Conservation (phyloP, 305 asterid genomes). For the Fraxinus baroniana region DNA sequence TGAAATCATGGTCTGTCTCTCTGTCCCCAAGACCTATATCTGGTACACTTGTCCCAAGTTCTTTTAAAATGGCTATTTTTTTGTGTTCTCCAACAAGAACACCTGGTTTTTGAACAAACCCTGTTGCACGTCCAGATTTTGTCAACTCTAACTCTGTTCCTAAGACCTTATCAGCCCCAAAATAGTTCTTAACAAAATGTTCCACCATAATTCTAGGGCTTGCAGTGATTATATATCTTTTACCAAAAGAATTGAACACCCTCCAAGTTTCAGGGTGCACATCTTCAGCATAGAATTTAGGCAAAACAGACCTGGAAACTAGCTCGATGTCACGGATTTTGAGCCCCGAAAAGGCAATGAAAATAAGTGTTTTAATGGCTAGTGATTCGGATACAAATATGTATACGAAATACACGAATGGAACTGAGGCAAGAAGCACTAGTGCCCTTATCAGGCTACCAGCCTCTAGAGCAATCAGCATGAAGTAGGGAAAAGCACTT, state of each 20-base stretch:
- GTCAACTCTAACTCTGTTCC: constrained; percentile 73
- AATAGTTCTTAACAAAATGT: constrained; percentile 50
- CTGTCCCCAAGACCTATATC: constrained; percentile 88
- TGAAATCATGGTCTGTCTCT: constrained; percentile 71
- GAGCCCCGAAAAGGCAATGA: constrained; percentile 62
- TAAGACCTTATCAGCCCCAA: constrained; percentile 75
- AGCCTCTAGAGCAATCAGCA: constrained; percentile 83
- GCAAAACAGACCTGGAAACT: constrained; percentile 76
- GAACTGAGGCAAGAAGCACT: constrained; percentile 50
- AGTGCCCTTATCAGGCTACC: constrained; percentile 70
- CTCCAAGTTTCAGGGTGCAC: constrained; percentile 69
- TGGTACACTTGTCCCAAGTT: constrained; percentile 59
- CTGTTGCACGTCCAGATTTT: constrained; percentile 72
- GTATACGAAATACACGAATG: constrained; percentile 52
- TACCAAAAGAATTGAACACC: constrained; percentile 71
- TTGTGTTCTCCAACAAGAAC: constrained; percentile 72
- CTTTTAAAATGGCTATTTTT: constrained; percentile 47
- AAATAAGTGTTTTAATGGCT: constrained; percentile 51
- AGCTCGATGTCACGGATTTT: constrained; percentile 69
- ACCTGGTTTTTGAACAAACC: constrained; percentile 74
- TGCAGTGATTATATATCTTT: constrained; percentile 65
- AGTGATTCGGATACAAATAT: constrained; percentile 55
- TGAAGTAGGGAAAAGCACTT: constrained; percentile 74
- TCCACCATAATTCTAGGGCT: constrained; percentile 83
- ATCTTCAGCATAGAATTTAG: constrained; percentile 80